Conservation (phyloP, 192 early-diverging fungal genomes). For the Podila clonocystis region DNA sequence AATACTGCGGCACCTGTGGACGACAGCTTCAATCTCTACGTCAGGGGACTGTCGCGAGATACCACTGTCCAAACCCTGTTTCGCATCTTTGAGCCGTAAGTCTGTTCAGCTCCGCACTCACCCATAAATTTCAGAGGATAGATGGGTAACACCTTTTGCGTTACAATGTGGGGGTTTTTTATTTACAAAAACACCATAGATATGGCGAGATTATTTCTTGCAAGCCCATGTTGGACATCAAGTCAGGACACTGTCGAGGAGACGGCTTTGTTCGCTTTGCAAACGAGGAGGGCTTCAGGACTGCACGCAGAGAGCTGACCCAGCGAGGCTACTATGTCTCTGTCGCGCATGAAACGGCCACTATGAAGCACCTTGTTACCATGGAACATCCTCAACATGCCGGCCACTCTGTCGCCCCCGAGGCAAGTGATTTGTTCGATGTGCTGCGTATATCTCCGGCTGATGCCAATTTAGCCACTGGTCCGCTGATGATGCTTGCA, state of each 20-base stretch:
- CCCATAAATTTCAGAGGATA: too few relatives aligned
- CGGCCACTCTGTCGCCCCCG: conserved; percentile 15
- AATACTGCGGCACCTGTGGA: not conserved
- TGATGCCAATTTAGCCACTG: not conserved
- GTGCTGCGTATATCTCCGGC: not conserved
- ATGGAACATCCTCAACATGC: not conserved
- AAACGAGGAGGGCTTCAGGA: conserved; percentile 29
- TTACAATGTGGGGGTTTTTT: not conserved
- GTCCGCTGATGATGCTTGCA: not conserved
- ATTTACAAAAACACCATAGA: conserved; percentile 3
- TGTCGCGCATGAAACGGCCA: conserved; percentile 37
- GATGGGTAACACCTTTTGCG: too few relatives aligned
- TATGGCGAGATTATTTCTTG: conserved; percentile 41
- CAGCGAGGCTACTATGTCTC: conserved; percentile 43
- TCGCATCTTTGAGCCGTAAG: conserved; percentile 42
- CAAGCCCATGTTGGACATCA: conserved; percentile 21
- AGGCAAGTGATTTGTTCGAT: conserved; percentile 9
- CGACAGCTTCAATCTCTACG: conserved; percentile 36
- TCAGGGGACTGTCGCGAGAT: conserved; percentile 21
- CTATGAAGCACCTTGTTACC: conserved; percentile 27
- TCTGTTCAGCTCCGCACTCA: too few relatives aligned
- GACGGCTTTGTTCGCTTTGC: conserved; percentile 41
- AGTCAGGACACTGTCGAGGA: conserved; percentile 26
- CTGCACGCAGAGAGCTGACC: conserved; percentile 30
- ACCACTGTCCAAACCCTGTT: conserved; percentile 13